A percentile compares a stretch with the other conserved stretches of the same genome.
These are phyloP conservation scores for Entamoeba invadens DNA, from an alignment of 208 protist genomes.

Conservation along the genomic window DNA sequence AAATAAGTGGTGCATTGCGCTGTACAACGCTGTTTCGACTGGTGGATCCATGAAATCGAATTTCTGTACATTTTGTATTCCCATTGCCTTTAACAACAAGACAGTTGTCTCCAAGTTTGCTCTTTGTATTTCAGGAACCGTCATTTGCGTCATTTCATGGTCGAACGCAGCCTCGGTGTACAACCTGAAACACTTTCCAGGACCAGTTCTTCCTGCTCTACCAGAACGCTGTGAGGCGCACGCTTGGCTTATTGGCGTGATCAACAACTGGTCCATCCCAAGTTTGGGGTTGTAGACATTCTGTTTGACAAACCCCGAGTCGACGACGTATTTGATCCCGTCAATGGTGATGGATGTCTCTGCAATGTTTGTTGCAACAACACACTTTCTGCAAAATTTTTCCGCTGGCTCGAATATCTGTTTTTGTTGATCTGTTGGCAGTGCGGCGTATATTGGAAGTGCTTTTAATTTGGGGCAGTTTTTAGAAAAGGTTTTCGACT, in stretches of 20 bases:
- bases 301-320: slow-evolving; percentile 28
- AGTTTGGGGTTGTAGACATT: slow-evolving; percentile 83
- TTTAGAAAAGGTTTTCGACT: no score
- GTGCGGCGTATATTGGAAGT: slow-evolving; percentile 10
- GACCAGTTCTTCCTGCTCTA: slow-evolving; percentile 48
- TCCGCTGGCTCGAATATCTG: not conserved
- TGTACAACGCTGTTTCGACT: not conserved
- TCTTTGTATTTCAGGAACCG: not conserved
- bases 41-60: not conserved
- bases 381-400: not conserved
- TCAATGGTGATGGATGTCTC: slow-evolving; percentile 55
- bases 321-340: slow-evolving; percentile 45
- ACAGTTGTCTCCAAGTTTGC: not conserved
- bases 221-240: slow-evolving; percentile 48
- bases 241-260: slow-evolving; percentile 43
- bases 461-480: not conserved
- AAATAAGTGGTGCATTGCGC: not conserved
- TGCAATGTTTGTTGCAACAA: slow-evolving; percentile 50
- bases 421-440: slow-evolving; percentile 13
- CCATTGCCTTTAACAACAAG: not conserved
- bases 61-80: not conserved
- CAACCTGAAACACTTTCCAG: slow-evolving; percentile 84
- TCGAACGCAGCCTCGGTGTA: slow-evolving; percentile 42
- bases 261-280: slow-evolving; percentile 78
- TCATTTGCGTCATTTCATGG: not conserved